Evolutionary conservation across 257 asterid genomes (phyloP).

Genomic region (Primulina huaijiensis): DNA sequence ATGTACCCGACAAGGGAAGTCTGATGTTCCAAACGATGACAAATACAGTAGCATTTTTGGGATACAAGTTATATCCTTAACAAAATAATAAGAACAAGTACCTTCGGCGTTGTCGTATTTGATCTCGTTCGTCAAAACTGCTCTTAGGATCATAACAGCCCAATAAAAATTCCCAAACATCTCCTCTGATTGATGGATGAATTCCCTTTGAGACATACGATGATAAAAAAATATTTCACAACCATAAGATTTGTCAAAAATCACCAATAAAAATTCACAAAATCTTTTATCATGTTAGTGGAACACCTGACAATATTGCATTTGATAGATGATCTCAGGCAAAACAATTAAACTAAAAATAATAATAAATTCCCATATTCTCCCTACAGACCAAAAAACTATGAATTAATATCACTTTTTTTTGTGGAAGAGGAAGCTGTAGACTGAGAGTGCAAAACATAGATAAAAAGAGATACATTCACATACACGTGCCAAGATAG

Average conservation of each 20-base stretch:
- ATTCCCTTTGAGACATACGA: slow-evolving; percentile 55
- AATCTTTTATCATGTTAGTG: background rate
- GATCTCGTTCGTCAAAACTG: slow-evolving; percentile 80
- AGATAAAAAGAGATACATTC: background rate
- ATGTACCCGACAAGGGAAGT: slow-evolving; percentile 1
- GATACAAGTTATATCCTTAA: slow-evolving; percentile 13
- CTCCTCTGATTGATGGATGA: slow-evolving; percentile 97
- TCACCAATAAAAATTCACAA: slow-evolving; percentile 19
- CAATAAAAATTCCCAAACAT: slow-evolving; percentile 95
- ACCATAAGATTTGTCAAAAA: slow-evolving; percentile 19
- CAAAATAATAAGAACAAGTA: slow-evolving; percentile 27
- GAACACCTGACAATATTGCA: slow-evolving; percentile 13
- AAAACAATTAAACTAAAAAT: slow-evolving; percentile 19
- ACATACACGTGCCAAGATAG: slow-evolving; percentile 10
- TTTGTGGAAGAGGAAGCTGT: slow-evolving; percentile 8
- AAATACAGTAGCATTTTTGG: background rate
- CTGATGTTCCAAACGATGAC: slow-evolving; percentile 6
- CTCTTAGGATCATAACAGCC: slow-evolving; percentile 90
- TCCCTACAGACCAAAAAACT: slow-evolving; percentile 18
- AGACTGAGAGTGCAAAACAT: slow-evolving; percentile 16
- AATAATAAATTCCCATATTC: background rate
- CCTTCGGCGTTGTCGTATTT: slow-evolving; percentile 69
- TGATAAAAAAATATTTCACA: slow-evolving; percentile 23
- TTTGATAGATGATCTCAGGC: slow-evolving; percentile 3
- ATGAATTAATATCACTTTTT: background rate